These are phyloP conservation scores for Neurospora hispaniola DNA, from an alignment of 495 filamentous ascomycete genomes.

Conservation along the genomic window DNA sequence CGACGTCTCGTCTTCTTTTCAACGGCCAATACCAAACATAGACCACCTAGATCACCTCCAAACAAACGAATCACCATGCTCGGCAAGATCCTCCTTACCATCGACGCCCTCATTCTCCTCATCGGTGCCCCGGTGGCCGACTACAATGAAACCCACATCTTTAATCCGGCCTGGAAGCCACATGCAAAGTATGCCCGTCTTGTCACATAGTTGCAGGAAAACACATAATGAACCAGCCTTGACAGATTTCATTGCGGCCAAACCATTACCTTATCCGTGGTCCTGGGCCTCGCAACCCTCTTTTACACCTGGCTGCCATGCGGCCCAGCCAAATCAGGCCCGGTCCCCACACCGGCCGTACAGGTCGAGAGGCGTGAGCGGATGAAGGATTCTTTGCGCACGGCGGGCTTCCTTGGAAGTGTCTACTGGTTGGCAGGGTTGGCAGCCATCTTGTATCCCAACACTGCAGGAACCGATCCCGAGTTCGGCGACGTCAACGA, in stretches of 20 bases:
- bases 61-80: constrained; percentile 16
- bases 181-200: constrained; percentile 35
- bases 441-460: constrained; percentile 37
- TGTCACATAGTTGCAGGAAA: neutral
- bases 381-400: constrained; percentile 23
- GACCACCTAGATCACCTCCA: neutral
- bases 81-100: constrained; percentile 34
- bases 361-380: constrained; percentile 1
- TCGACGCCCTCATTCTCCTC: constrained; percentile 30
- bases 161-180: constrained; percentile 44
- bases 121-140: constrained; percentile 37
- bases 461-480: constrained; percentile 39
- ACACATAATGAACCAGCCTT: neutral
- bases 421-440: constrained; percentile 44
- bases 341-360: constrained; percentile 10
- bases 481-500: constrained; percentile 41
- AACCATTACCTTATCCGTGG: constrained; percentile 39
- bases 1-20: neutral
- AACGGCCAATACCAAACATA: neutral
- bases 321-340: neutral
- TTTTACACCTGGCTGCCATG: constrained; percentile 37
- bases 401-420: constrained; percentile 33
- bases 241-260: constrained; percentile 45
- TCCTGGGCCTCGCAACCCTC: constrained; percentile 34
- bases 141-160: constrained; percentile 42